Conservation (phyloP, 306 rosid species). For the Medicago truncatula region DNA sequence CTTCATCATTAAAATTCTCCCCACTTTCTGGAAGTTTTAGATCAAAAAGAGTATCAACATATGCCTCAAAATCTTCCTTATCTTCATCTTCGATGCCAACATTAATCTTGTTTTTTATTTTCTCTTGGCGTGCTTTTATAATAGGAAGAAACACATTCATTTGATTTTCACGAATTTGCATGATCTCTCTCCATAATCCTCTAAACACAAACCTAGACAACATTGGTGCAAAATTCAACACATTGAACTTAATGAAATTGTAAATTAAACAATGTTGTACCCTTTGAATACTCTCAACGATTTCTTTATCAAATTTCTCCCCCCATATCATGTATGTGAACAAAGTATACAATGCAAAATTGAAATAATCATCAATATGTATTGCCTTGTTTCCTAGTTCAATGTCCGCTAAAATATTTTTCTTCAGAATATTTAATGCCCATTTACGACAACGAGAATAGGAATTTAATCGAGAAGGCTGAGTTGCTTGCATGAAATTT, state of each 20-base stretch:
- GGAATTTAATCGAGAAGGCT: constrained; percentile 45
- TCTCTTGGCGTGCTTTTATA: constrained; percentile 51
- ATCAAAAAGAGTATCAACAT: constrained; percentile 59
- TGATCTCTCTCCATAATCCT: constrained; percentile 47
- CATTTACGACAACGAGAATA: constrained; percentile 51
- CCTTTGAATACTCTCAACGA: constrained; percentile 24
- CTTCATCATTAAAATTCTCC: constrained; percentile 42
- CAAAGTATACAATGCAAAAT: constrained; percentile 43
- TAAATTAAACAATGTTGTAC: constrained; percentile 38
- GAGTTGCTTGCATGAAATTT: constrained; percentile 49
- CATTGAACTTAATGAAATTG: constrained; percentile 52
- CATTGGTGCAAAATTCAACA: constrained; percentile 51
- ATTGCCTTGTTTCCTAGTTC: constrained; percentile 28
- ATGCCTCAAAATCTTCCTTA: constrained; percentile 35
- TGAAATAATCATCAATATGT: constrained; percentile 43
- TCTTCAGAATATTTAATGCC: constrained; percentile 37
- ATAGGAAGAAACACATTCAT: constrained; percentile 46
- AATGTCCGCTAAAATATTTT: constrained; percentile 24
- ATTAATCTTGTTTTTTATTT: constrained; percentile 9
- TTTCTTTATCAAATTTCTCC: constrained; percentile 42
- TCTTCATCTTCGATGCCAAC: background rate
- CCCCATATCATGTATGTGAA: constrained; percentile 53
- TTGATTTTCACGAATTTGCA: constrained; percentile 46
- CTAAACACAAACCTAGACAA: constrained; percentile 53
- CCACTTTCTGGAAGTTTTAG: constrained; percentile 43